Evolutionary conservation across 441 rosid genomes (phyloP).

Genomic region (Pelargonium cotyledonis): DNA sequence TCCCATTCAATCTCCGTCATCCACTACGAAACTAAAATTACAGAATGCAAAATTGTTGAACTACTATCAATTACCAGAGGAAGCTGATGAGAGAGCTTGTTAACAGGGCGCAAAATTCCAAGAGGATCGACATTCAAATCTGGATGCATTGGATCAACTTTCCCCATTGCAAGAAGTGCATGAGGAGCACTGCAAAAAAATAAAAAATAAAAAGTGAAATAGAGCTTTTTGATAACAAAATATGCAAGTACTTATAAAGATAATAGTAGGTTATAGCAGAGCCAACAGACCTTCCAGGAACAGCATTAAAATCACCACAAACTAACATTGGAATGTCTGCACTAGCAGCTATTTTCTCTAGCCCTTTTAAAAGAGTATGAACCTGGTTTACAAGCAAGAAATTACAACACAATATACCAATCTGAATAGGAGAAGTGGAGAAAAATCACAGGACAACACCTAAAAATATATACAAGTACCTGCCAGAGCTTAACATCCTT

Average conservation of each 20-base stretch:
- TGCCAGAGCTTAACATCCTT: constrained; percentile 99
- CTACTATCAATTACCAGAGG: constrained; percentile 60
- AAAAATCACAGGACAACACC: not conserved
- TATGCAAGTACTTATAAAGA: not conserved
- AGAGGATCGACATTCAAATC: constrained; percentile 79
- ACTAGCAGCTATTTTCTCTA: constrained; percentile 96
- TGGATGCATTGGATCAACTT: constrained; percentile 76
- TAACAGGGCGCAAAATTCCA: constrained; percentile 73
- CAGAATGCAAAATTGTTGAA: not conserved
- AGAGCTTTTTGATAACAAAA: not conserved
- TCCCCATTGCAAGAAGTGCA: constrained; percentile 94
- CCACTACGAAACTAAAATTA: not conserved
- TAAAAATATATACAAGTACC: constrained; percentile 35
- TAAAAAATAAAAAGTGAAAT: constrained; percentile 16
- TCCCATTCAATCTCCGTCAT: not conserved
- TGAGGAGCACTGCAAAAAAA: constrained; percentile 76
- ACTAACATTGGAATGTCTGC: constrained; percentile 99
- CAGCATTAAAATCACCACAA: constrained; percentile 94
- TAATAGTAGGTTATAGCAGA: constrained; percentile 2
- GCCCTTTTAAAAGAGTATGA: constrained; percentile 89
- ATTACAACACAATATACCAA: constrained; percentile 4
- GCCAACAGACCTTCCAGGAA: constrained; percentile 76
- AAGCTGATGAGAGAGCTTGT: constrained; percentile 85
- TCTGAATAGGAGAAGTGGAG: not conserved
- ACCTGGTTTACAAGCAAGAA: constrained; percentile 46